Evolutionary conservation across 345 rosid genomes (phyloP), one percentile per base, ranked within the genome.

Genomic region (Acer negundo): DNA sequence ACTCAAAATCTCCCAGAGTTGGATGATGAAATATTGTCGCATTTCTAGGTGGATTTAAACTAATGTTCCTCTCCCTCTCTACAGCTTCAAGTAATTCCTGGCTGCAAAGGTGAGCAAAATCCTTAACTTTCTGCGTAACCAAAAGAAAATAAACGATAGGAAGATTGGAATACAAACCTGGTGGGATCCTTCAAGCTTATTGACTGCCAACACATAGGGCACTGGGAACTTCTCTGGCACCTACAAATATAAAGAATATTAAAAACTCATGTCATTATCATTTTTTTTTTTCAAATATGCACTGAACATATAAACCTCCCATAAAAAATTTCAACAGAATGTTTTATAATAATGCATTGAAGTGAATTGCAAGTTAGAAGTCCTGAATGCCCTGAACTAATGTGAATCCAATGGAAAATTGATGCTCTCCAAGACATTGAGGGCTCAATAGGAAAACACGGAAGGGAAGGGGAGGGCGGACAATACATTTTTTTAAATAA

Each of bases 131-230:
- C 68, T 15, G 31, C 62, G 73, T 3, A 68, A 74, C 22, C 42
- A 28, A 59, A 76, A 12, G 11, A 82, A 31, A 53, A 31, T 10
- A 49, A 9, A 55, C 13, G 59, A 35, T 13, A 42, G 22, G 44
- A 51, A 64, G 5, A 74, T 51, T 19, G 63, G 42, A 56, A 67
- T 58, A 61, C 8, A 44, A 81, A 96, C 99, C 98, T 85, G 23
- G 90, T 84, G 28, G 97, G 92, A 79, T 96, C 99, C 87, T 96
- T 96, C 80, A 96, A 86, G 80, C 94, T 88, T 77, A 96, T 87
- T 17, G 98, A 78, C 78, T 94, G 99, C 97, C 97, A 92, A 73
- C 99, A 96, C 99, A 96, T 96, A 7, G 99, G 99, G 85, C 99
- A 96, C 73, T 94, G 97, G 46, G 99, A 94, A 76, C 99, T 96